Percentiles rank a stretch among this genome's conserved stretches.
Evolutionary conservation across 108 stramenopile genomes (phyloP).

Genomic region (Fragilariopsis cylindrus): DNA sequence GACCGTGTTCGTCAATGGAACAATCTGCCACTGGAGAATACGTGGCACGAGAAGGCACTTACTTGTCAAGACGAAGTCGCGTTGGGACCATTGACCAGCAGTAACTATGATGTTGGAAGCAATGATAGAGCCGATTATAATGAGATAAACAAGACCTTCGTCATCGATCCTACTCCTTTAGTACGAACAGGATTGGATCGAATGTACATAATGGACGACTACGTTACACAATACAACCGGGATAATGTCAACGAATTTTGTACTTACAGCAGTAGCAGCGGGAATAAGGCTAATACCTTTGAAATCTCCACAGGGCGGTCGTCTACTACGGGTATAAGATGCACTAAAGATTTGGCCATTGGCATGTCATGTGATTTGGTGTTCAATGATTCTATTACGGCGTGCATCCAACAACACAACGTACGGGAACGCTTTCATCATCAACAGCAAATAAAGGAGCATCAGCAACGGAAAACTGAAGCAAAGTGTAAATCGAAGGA

Average conservation of each 20-base stretch:
- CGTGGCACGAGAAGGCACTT: slow-evolving; percentile 48
- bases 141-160: neutral
- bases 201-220: slow-evolving; percentile 23
- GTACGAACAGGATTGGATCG: slow-evolving; percentile 37
- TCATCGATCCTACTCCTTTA: slow-evolving; percentile 19
- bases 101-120: neutral
- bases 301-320: neutral
- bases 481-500: too few species aligned
- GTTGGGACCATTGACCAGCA: slow-evolving; percentile 22
- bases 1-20: slow-evolving; percentile 53
- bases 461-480: neutral
- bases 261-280: too few species aligned
- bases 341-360: slow-evolving; percentile 9
- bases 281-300: neutral
- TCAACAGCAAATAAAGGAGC: neutral
- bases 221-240: neutral
- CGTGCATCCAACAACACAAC: slow-evolving; percentile 11
- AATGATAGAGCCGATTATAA: neutral
- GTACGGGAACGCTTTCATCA: neutral
- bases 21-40: slow-evolving; percentile 38
- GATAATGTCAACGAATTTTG: neutral
- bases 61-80: slow-evolving; percentile 30
- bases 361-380: slow-evolving; percentile 15
- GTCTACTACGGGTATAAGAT: neutral
- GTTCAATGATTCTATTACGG: slow-evolving; percentile 6